Percentiles rank a stretch among this genome's conserved stretches.
These are phyloP conservation scores for Pyrenophora graminea DNA, from an alignment of 2,329 filamentous ascomycete genomes.

Conservation along the genomic window DNA sequence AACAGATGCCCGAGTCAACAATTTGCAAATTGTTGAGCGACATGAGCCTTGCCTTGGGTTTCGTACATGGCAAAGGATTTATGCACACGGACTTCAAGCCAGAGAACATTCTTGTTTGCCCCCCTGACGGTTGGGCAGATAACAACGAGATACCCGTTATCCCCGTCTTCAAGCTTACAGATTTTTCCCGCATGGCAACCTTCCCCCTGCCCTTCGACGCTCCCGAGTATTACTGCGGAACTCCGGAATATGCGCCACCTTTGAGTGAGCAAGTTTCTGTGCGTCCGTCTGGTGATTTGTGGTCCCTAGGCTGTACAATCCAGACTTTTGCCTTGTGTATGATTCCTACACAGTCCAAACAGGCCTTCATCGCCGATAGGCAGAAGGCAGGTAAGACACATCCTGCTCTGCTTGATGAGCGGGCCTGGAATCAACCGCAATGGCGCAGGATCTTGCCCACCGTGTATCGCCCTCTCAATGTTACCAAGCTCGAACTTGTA, in stretches of 20 bases:
- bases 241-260: slow-evolving; percentile 28
- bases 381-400: not conserved
- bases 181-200: slow-evolving; percentile 21
- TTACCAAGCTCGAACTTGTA: slow-evolving; percentile 3
- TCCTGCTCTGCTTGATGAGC: not conserved
- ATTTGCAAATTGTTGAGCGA: slow-evolving; percentile 36
- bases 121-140: not conserved
- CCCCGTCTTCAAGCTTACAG: slow-evolving; percentile 33
- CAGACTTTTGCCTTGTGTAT: slow-evolving; percentile 24
- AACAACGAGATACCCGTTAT: slow-evolving; percentile 12
- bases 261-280: slow-evolving; percentile 4
- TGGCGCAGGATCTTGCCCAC: not conserved
- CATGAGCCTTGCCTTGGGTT: slow-evolving; percentile 26
- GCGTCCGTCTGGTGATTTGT: slow-evolving; percentile 27
- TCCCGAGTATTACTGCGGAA: slow-evolving; percentile 12
- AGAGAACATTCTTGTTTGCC: slow-evolving; percentile 81
- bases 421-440: not conserved
- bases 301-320: slow-evolving; percentile 27
- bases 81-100: slow-evolving; percentile 91
- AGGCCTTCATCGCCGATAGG: slow-evolving; percentile 1
- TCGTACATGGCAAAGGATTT: slow-evolving; percentile 47
- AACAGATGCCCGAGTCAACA: slow-evolving; percentile 24
- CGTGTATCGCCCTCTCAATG: slow-evolving; percentile 24
- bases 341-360: slow-evolving; percentile 10
- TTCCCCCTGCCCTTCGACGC: not conserved